Base-by-base conservation (phyloP, 768 basidiomycete genomes). In the Agrocybe praecox region DNA sequence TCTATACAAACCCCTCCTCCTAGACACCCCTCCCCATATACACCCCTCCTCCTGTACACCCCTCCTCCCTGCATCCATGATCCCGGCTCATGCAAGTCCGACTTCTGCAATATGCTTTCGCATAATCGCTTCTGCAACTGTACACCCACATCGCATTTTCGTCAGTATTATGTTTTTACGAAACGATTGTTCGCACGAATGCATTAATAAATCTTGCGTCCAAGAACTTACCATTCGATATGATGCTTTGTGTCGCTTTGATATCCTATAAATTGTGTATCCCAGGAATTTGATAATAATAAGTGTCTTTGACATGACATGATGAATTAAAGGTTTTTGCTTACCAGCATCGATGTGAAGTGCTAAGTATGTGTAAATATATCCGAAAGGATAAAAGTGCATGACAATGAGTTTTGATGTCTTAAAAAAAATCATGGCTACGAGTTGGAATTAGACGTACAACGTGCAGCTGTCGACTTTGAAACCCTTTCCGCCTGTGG, bases 281-380 rank as follows among this genome's bases (percentile, higher is more conserved):
- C 19, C 12, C 55, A 50, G 18, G 24, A 60, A 48, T 43, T 51
- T 45, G 26, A 29, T 5, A 29, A 29, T 29, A 29, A 9, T 21
- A 14, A 5, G 23, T 23, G 9, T 15, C 32, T 1, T 18, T 33
- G 18, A 21, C 9, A 36, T 29, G 6, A 18, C 15, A 46, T 7
- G 12, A 34, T 40, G 22, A 24, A 22, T 8, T 42, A 21, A 15
- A 42, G 40, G 22, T 12, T 47, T n/a, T 26, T 29, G 34, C 29
- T 49, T 58, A 88, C 87, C 59, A 89, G 78, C 86, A 88, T 88
- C 21, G 85, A 84, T 14, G 84, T 87, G 57, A 87, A 88, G 67
- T 89, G 88, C 87, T 89, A 57, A 23, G 26, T 24, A 18, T 40
- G 43, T 34, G n/a, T 32, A 18, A 52, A 18, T 17, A 46, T 18